Evolutionary conservation across 768 basidiomycete species (phyloP), one percentile per base, ranked within the genome.

Genomic region (Agrocybe pediades): DNA sequence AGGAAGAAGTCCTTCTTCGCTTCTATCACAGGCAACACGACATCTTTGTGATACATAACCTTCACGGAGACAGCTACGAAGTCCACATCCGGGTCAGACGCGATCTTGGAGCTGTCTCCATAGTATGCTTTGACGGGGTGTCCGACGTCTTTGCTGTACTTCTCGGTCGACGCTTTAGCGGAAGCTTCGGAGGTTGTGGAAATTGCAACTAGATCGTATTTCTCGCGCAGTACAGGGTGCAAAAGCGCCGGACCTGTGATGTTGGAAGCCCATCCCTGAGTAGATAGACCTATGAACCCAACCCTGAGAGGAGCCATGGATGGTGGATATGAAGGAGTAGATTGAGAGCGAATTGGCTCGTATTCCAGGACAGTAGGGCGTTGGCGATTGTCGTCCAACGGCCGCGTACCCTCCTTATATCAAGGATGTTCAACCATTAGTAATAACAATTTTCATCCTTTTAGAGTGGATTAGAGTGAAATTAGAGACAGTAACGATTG

Each of bases 1-100:
- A 74, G 48, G 53, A 75, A 75, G 30, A 74, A 49, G 43, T 69
- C 57, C 59, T 77, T 75, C n/a, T 71, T 70, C 21, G 71, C 71
- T 17, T 66, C 67, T 27, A 76, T 66, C 2, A 60, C 69, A 16
- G 70, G 68, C 27, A 65, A 21, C 24, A 66, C 59, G 1, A 63
- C 57, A 1, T 59, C 59, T 25, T 61, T 65, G 57, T 75, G 74
- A 2, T 48, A 17, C 9, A 60, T 55, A 9, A 66, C 60, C 50
- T 66, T 69, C 26, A 77, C 69, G 16, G 68, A 42, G 1, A 74
- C 68, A 0, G 62, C 68, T 24, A 76, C 67, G 24, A 75, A 49
- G 48, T 72, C 73, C 20, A 76, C 67, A 23, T 73, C 64, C 0
- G 69, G 65, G 48, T 76, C 73, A 2, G 55, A 54, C 1, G 71